phyloP scores from a whole-genome alignment of 345 rosid species.

The Dimocarpus longan region DNA sequence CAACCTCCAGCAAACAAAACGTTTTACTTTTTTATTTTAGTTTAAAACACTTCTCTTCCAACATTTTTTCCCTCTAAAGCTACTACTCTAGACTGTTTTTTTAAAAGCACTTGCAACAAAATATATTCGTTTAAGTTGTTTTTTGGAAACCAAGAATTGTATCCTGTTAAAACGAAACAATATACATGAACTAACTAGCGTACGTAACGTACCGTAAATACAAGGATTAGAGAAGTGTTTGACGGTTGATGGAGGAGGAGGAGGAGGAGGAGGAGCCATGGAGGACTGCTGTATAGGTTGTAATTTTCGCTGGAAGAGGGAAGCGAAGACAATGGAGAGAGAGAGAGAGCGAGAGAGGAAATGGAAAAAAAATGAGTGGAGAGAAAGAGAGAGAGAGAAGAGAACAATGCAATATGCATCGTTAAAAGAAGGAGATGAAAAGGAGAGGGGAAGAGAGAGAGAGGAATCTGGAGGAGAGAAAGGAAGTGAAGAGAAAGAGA shows the following conservation, averaged over 20 bases:
- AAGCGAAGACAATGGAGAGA: conserved; percentile 40
- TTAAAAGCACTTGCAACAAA: no score
- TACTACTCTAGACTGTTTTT: no score
- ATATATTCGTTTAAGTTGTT: no score
- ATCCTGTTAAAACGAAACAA: background rate
- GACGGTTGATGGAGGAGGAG: conserved; percentile 52
- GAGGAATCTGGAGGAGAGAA: conserved; percentile 54
- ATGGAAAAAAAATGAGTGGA: conserved; percentile 28
- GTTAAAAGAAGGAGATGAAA: conserved; percentile 26
- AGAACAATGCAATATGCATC: conserved; percentile 35
- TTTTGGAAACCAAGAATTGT: no score
- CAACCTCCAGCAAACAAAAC: background rate
- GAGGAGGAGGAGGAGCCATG: conserved; percentile 55
- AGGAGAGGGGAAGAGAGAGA: conserved; percentile 12
- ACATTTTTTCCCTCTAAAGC: no score
- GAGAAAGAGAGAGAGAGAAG: conserved; percentile 13
- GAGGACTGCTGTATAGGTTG: conserved; percentile 2
- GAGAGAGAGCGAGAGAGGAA: no score
- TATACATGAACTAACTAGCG: background rate
- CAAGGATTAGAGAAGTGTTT: conserved; percentile 79
- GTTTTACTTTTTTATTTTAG: no score
- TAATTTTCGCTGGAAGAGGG: conserved; percentile 2
- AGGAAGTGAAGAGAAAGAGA: conserved; percentile 52
- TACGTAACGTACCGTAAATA: conserved; percentile 56
- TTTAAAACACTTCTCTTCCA: no score